Base-by-base conservation (phyloP, 345 rosid genomes). In the Chamaenerion angustifolium region DNA sequence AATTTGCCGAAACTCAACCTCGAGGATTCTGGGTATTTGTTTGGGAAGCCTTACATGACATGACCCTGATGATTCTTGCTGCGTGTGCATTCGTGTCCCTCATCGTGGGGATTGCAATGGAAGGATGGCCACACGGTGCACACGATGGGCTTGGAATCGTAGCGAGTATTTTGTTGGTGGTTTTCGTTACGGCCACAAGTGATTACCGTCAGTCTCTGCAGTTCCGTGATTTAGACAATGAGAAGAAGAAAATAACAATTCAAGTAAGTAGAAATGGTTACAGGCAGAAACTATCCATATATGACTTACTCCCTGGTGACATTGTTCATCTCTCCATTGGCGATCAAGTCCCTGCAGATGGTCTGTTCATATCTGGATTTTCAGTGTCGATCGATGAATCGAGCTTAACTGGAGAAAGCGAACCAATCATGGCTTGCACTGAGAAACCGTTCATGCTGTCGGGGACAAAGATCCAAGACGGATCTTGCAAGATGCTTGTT, bases 321-420 rank as follows among this genome's bases (percentile, higher is more conserved):
- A 76, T 83, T 56, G 95, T 89, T 44, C 95, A 89, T 66, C 78
- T 89, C 16, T 77, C 74, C 4, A 85, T 89, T 56, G 97, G 97
- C 25, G 95, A 88, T 61, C 97, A 85, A 64, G 93, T 82, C 17
- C 97, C 95, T 43, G 89, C 95, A n/a, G 94, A 89, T 51, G 97
- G 97, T 42, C 81, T 85, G 25, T 89, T 89, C 55, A 62, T 89
- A 50, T 80, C 85, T 0, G 97, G 97, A 25, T 89, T 85, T 65
- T 82, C 95, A 3, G 83, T 85, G 54, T 74, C 73, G 10, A 82
- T 85, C 10, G 97, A 89, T 43, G 94, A 83, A 43, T 85, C 90
- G 1, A 89, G 97, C 62, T 73, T 89, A 65, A 85, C 95, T 3
- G 97, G 97, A 14, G 97, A 89, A 64, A 82, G 90, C 51, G 97